phyloP scores from a whole-genome alignment of 257 asterid species.

The Lycium barbarum region DNA sequence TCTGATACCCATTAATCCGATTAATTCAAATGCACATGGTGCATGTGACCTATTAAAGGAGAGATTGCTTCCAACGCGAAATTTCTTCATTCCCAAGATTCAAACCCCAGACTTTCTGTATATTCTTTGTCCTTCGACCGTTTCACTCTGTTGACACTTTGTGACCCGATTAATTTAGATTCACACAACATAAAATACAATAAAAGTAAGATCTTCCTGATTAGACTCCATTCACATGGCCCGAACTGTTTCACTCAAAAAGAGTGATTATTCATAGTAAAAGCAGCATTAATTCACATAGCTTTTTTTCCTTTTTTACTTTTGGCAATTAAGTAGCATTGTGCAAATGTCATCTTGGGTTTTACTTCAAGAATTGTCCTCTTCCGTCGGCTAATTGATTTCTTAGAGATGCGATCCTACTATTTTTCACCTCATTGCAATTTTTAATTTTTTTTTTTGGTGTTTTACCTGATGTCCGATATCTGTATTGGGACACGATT shows the following conservation, averaged over 20 bases:
- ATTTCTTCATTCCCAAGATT: neutral
- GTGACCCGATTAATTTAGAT: neutral
- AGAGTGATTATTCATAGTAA: neutral
- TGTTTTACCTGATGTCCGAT: no score
- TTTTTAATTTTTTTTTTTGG: no score
- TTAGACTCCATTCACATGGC: neutral
- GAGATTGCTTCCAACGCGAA: fast-evolving
- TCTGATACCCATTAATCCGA: neutral
- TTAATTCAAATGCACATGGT: neutral
- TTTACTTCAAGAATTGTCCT: no score
- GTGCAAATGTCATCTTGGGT: no score
- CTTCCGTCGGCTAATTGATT: no score
- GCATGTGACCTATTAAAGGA: neutral
- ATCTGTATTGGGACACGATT: no score
- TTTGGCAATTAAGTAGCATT: no score
- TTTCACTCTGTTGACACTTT: neutral
- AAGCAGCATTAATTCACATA: no score
- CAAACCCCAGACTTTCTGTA: neutral
- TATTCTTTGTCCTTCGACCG: neutral
- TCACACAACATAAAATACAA: neutral
- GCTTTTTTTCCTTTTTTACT: no score
- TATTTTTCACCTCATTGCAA: no score
- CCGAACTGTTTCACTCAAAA: no score
- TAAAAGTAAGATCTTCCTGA: neutral
- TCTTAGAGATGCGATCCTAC: no score